Percentiles rank a stretch among this genome's conserved stretches.
Evolutionary conservation across 2,329 filamentous ascomycete genomes (phyloP).

Genomic region (Venturia oleaginea): DNA sequence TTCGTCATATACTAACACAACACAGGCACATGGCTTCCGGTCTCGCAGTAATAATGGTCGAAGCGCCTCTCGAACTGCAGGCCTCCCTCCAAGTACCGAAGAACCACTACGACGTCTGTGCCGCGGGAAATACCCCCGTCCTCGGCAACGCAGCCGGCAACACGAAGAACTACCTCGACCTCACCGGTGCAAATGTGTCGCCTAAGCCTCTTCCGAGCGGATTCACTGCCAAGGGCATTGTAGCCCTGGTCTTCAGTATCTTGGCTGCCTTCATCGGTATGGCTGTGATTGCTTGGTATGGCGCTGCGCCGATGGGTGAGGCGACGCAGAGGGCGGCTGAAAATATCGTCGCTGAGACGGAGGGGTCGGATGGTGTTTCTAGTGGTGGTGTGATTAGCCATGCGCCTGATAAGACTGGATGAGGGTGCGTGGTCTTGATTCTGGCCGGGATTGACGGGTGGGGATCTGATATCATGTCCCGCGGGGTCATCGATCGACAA

Average conservation of each 20-base stretch:
- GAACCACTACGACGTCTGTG: conserved; percentile 53
- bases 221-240: conserved; percentile 61
- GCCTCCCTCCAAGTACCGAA: conserved; percentile 50
- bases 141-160: conserved; percentile 70
- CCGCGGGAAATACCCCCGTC: conserved; percentile 40
- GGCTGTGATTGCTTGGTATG: conserved; percentile 59
- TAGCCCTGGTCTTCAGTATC: conserved; percentile 65
- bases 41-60: conserved; percentile 43
- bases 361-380: not conserved
- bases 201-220: conserved; percentile 53
- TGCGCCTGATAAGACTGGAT: not conserved
- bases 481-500: too few relatives aligned
- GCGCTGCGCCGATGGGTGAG: conserved; percentile 26
- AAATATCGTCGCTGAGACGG: not conserved
- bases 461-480: too few relatives aligned
- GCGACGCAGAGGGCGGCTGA: conserved; percentile 5
- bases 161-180: conserved; percentile 52
- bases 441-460: not conserved
- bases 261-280: conserved; percentile 61
- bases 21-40: conserved; percentile 42
- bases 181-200: conserved; percentile 50
- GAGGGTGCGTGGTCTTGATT: not conserved
- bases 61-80: conserved; percentile 50
- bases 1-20: conserved; percentile 9
- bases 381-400: not conserved